Conservation (phyloP, 2,329 filamentous ascomycete species). For the Nigrograna mackinnonii region DNA sequence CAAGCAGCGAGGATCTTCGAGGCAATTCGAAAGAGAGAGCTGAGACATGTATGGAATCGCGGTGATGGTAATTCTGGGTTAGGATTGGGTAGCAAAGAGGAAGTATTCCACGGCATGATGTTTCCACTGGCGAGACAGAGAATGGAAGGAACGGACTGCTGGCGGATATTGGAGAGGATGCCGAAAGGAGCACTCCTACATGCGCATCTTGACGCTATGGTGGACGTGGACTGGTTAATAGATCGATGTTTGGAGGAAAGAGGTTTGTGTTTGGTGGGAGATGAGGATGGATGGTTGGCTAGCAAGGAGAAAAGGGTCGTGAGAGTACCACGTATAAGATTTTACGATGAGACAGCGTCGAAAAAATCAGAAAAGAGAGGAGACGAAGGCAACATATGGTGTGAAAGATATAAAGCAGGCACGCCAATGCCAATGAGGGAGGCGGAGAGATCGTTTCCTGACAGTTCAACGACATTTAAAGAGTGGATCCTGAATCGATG, state of each 20-base stretch:
- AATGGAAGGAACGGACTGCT: conserved; percentile 83
- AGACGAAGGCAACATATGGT: too few relatives aligned
- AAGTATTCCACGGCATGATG: conserved; percentile 89
- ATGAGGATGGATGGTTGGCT: conserved; percentile 59
- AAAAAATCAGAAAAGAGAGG: too few relatives aligned
- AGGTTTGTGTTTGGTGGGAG: conserved; percentile 72
- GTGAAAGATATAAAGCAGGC: conserved; percentile 61
- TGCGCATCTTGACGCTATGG: conserved; percentile 89
- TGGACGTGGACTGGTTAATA: conserved; percentile 81
- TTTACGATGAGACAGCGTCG: conserved; percentile 44
- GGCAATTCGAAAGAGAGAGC: conserved; percentile 77
- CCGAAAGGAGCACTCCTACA: conserved; percentile 88
- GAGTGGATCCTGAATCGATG: conserved; percentile 76
- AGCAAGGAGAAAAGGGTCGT: conserved; percentile 57
- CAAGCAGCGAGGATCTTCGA: conserved; percentile 80
- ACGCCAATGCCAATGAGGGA: conserved; percentile 65
- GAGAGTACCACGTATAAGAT: conserved; percentile 63
- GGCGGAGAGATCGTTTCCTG: conserved; percentile 74
- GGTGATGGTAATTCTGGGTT: conserved; percentile 71
- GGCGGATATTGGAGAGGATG: conserved; percentile 82
- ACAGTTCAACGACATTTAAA: conserved; percentile 72
- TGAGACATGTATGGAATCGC: conserved; percentile 74
- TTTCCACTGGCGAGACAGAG: conserved; percentile 83
- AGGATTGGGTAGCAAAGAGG: conserved; percentile 66
- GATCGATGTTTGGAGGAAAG: conserved; percentile 70